Evolutionary conservation across 1,139 yeast species (phyloP).

Genomic region (Diutina sp.): DNA sequence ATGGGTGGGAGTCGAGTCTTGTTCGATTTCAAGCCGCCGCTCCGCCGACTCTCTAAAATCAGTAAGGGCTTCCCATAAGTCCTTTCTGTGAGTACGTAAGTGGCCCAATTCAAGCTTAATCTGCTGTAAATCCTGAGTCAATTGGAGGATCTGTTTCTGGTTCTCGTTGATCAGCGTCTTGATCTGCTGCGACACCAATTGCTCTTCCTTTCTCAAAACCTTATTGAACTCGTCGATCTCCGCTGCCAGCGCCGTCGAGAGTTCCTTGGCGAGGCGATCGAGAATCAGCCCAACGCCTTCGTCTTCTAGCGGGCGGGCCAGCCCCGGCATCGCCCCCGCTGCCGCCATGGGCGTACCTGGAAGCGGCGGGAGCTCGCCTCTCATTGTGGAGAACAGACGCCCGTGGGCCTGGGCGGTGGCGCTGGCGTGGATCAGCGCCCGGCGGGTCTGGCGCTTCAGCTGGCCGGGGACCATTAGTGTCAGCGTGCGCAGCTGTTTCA

Average conservation of each 20-base stretch:
- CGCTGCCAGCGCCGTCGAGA: conserved; percentile 9
- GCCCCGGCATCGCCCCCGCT: background rate
- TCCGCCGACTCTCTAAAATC: conserved; percentile 65
- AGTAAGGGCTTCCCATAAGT: conserved; percentile 47
- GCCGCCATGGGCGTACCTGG: background rate
- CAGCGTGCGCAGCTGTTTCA: conserved; percentile 1
- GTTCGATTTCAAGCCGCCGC: conserved; percentile 35
- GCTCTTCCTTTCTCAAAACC: conserved; percentile 38
- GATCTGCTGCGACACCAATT: conserved; percentile 47
- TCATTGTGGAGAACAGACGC: background rate
- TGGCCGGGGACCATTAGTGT: background rate
- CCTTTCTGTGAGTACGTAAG: conserved; percentile 48
- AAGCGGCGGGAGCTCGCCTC: background rate
- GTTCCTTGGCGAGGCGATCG: background rate
- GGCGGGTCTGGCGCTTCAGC: background rate
- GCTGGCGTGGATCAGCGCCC: conserved; percentile 1
- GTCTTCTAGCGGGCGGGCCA: background rate
- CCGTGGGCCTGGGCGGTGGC: background rate
- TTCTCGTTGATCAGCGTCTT: conserved; percentile 57
- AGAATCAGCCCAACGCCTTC: background rate
- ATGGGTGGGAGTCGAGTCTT: conserved; percentile 7
- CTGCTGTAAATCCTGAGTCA: conserved; percentile 49
- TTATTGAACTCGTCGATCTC: conserved; percentile 65
- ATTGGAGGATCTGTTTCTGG: conserved; percentile 57
- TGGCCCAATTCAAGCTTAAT: conserved; percentile 54